Conservation (phyloP, 768 basidiomycete species). For the Cystoderma amianthinum region DNA sequence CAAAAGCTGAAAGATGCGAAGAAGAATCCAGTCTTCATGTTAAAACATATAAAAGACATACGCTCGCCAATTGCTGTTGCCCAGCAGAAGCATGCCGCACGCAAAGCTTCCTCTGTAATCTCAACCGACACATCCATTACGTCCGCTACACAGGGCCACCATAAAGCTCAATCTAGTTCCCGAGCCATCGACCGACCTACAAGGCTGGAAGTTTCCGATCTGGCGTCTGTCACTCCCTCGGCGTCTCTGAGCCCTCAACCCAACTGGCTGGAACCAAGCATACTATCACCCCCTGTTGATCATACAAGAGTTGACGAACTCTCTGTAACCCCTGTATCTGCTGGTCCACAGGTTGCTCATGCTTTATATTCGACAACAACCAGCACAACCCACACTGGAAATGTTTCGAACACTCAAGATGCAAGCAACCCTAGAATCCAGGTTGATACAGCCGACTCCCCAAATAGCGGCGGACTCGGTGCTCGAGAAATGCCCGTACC, state of each 20-base stretch:
- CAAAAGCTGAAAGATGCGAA: constrained; percentile 96
- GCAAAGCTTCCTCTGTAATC: constrained; percentile 63
- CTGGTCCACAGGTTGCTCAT: constrained; percentile 21
- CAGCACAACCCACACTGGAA: constrained; percentile 20
- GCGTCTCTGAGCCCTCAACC: constrained; percentile 61
- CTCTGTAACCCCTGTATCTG: constrained; percentile 27
- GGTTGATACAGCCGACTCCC: constrained; percentile 10
- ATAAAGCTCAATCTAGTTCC: constrained; percentile 30
- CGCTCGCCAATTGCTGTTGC: constrained; percentile 96
- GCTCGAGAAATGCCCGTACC: constrained; percentile 21
- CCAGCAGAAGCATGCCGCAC: constrained; percentile 89
- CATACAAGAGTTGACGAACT: constrained; percentile 32
- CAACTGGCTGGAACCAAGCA: constrained; percentile 66
- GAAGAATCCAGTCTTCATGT: constrained; percentile 99
- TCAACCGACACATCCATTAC: constrained; percentile 33
- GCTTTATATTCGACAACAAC: constrained; percentile 14
- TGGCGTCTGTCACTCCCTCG: constrained; percentile 41
- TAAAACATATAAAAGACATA: constrained; percentile 94
- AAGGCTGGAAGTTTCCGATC: constrained; percentile 62
- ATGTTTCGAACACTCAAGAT: constrained; percentile 15
- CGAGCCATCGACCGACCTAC: constrained; percentile 54
- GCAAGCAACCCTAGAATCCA: constrained; percentile 10
- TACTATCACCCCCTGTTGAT: constrained; percentile 51
- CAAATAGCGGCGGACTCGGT: constrained; percentile 10
- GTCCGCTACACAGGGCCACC: constrained; percentile 36